Base-by-base conservation (phyloP, 805 yeast genomes). In the Myxozyma neotropica region DNA sequence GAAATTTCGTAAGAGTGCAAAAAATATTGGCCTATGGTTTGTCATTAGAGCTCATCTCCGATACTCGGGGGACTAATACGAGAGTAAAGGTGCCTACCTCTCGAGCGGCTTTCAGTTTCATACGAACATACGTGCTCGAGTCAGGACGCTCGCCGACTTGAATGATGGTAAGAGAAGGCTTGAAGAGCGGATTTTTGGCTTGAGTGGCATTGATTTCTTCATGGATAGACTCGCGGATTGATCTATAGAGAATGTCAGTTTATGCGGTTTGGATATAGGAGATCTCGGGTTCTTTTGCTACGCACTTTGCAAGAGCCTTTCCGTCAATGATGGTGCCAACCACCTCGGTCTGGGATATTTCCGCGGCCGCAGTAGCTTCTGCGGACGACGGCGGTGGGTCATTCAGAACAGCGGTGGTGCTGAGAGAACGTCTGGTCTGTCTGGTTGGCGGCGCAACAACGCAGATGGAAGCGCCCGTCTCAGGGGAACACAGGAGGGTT, bases 111-210 rank as follows among this genome's bases (percentile, higher is more conserved):
- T 88, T 91, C 66, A 89, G 79, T 75, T 93, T 93, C 86, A 92
- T 89, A 63, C 86, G 83, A 57, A 93, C 97, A 75, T 93, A 93
- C 7, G 96, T 89, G 12, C 89, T 82, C 1, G 96, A 89, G 72
- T 93, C 99, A 29, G 93, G 93, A 63, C 97, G 81, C 52, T 78
- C 80, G 44, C 98, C 97, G 31, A 93, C 95, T 75, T 93, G 98
- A 60, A 93, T 78, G 67, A 93, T 91, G 39, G 89, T 85, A 68
- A 93, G 78, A 54, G 81, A 80, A 7, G 98, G 97, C 61, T 80
- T 76, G 76, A 89, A 89, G 15, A 71, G 68, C 5, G 82, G 75
- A 62, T 77, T 73, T 51, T 67, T 57, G 1, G 72, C 57, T 67
- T 83, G 81, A 53, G 81, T 69, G 12, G 71, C 68, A 23, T 70